Evolutionary conservation across 148 eudicot species (phyloP).

Genomic region (Pharnaceum exiguum): DNA sequence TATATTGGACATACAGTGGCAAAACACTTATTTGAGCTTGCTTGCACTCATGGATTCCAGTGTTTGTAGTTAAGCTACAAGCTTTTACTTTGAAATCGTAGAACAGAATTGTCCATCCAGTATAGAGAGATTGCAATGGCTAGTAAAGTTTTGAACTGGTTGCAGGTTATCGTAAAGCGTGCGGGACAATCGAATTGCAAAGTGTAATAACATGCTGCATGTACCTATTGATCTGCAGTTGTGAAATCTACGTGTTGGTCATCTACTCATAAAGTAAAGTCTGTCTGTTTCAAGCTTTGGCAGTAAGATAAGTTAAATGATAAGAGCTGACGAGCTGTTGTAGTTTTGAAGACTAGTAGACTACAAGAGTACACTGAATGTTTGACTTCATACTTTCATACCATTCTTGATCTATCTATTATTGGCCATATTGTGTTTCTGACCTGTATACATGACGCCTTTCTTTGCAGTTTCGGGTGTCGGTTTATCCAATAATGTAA

Average conservation of each 20-base stretch:
- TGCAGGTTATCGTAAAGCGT: conserved; percentile 25
- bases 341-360: neutral
- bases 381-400: no score
- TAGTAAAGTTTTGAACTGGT: conserved; percentile 41
- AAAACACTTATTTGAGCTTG: conserved; percentile 44
- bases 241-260: neutral
- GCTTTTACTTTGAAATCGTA: conserved; percentile 60
- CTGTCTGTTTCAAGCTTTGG: conserved; percentile 1
- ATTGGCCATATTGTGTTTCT: no score
- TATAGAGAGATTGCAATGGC: conserved; percentile 49
- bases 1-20: conserved; percentile 59
- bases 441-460: no score
- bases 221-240: neutral
- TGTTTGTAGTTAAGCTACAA: conserved; percentile 50
- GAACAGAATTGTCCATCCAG: conserved; percentile 38
- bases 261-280: neutral
- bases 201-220: neutral
- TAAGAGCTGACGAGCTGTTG: no score
- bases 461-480: no score
- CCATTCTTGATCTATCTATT: no score
- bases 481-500: conserved; percentile 1
- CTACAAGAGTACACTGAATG: neutral
- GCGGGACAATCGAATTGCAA: conserved; percentile 1
- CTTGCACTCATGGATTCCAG: conserved; percentile 46
- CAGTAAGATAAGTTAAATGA: no score